These are phyloP conservation scores for Solanum verrucosum DNA, from an alignment of 257 asterid species.

Conservation along the genomic window DNA sequence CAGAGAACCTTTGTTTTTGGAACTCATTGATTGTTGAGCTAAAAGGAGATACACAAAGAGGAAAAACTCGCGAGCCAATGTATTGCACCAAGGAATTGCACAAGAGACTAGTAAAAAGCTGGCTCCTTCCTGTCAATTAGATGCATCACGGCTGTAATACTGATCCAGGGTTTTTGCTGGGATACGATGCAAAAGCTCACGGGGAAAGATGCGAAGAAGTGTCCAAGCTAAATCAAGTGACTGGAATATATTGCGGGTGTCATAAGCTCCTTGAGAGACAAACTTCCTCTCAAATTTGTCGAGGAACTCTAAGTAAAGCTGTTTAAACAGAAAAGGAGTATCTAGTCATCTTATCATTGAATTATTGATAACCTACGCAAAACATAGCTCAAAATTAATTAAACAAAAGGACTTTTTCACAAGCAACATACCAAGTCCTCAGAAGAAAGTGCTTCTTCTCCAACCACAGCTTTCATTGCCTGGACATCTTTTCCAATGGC, in stretches of 20 bases:
- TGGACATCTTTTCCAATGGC: constrained; percentile 87
- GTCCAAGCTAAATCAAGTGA: constrained; percentile 99
- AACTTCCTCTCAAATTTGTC: constrained; percentile 84
- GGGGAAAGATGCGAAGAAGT: constrained; percentile 90
- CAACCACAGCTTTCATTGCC: constrained; percentile 88
- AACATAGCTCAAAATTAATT: background rate
- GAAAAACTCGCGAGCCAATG: background rate
- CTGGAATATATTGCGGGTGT: constrained; percentile 82
- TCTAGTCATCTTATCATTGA: background rate
- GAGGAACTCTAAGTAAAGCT: constrained; percentile 74
- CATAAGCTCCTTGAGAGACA: constrained; percentile 74
- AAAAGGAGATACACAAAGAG: background rate
- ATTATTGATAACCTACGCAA: background rate
- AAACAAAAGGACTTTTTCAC: background rate
- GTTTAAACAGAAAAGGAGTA: constrained; percentile 2
- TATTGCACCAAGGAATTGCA: background rate
- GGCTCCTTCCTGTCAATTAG: constrained; percentile 28
- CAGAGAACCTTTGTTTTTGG: background rate
- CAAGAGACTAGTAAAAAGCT: constrained; percentile 3
- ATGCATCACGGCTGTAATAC: constrained; percentile 82
- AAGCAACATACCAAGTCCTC: constrained; percentile 64
- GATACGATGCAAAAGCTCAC: constrained; percentile 95
- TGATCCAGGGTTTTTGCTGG: constrained; percentile 93
- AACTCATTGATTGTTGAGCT: background rate
- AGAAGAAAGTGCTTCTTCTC: constrained; percentile 86